Conservation (phyloP, 2,329 filamentous ascomycete species). For the Paecilomyces variotii region DNA sequence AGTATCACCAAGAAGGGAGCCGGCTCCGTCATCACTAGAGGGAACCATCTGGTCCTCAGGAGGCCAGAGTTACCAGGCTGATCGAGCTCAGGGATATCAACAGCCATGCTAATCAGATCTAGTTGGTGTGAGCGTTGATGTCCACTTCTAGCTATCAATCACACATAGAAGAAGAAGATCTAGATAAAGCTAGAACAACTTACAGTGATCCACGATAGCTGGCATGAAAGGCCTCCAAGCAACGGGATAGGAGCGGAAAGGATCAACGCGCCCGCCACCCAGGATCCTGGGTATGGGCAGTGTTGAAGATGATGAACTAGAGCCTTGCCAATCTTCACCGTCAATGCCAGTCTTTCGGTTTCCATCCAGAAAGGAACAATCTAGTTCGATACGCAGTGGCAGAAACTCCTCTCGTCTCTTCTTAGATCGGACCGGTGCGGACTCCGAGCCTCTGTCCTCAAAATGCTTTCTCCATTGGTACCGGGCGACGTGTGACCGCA, state of each 20-base stretch:
- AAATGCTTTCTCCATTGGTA: constrained; percentile 14
- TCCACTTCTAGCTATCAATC: neutral
- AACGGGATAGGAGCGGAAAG: constrained; percentile 29
- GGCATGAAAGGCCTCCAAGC: constrained; percentile 27
- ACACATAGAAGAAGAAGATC: neutral
- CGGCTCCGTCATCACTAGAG: constrained; percentile 33
- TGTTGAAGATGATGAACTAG: neutral
- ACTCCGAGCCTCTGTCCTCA: constrained; percentile 1
- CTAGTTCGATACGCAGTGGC: constrained; percentile 3
- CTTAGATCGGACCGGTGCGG: neutral
- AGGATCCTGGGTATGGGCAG: constrained; percentile 10
- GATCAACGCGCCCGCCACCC: constrained; percentile 19
- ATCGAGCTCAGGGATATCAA: constrained; percentile 37
- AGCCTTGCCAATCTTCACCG: neutral
- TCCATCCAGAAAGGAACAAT: neutral
- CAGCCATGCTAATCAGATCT: constrained; percentile 32
- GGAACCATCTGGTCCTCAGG: constrained; percentile 33
- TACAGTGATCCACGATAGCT: constrained; percentile 26
- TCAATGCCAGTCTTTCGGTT: neutral
- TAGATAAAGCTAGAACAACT: constrained; percentile 6
- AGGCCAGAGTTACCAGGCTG: constrained; percentile 22
- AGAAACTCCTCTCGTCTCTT: constrained; percentile 3
- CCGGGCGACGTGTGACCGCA: constrained; percentile 19
- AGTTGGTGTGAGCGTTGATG: constrained; percentile 1
- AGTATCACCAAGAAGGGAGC: constrained; percentile 35